Conservation (phyloP, 2,329 filamentous ascomycete genomes). For the Alternaria sp. region DNA sequence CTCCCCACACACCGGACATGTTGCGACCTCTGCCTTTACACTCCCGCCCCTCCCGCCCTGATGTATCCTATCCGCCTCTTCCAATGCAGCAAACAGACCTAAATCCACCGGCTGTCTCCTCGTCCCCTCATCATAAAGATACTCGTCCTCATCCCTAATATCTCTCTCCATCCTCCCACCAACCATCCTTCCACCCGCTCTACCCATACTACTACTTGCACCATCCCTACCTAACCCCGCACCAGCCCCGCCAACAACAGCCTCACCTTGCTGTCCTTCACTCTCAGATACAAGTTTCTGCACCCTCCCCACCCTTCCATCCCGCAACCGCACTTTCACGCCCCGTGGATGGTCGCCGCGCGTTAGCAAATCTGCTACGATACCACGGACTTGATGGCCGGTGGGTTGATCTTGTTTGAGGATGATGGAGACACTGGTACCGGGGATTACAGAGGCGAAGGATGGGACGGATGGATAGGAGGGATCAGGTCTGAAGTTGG, state of each 20-base stretch:
- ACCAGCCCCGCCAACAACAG: conserved; percentile 33
- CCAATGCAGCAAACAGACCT: conserved; percentile 37
- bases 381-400: conserved; percentile 72
- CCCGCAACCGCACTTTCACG: conserved; percentile 77
- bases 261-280: conserved; percentile 36
- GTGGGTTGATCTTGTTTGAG: conserved; percentile 80
- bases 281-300: conserved; percentile 63
- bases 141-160: conserved; percentile 42
- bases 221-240: conserved; percentile 42
- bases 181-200: conserved; percentile 15
- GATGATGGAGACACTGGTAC: conserved; percentile 73
- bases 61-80: conserved; percentile 38
- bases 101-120: conserved; percentile 12
- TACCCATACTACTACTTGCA: conserved; percentile 16
- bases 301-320: conserved; percentile 77
- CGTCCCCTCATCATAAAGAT: conserved; percentile 41
- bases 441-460: conserved; percentile 59
- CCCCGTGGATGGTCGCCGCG: conserved; percentile 77
- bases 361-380: conserved; percentile 73
- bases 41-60: conserved; percentile 29
- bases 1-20: conserved; percentile 70
- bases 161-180: conserved; percentile 38
- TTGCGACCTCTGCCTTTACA: conserved; percentile 38
- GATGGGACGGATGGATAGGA: conserved; percentile 35
- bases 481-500: conserved; percentile 12